These are phyloP conservation scores for Syzygium malaccense DNA, from an alignment of 441 rosid species.

Conservation along the genomic window DNA sequence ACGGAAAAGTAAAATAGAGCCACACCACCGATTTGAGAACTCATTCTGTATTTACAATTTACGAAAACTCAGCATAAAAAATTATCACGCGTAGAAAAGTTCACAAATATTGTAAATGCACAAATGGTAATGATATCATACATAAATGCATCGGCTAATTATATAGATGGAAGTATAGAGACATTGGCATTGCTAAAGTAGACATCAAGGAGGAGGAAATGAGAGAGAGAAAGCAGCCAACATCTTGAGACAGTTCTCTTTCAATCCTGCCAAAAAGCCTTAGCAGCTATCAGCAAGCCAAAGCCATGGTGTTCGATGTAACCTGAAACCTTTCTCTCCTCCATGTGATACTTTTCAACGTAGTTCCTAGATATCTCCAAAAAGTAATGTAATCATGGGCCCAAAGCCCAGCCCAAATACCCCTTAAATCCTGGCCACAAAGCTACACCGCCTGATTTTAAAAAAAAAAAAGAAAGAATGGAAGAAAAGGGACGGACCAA, in stretches of 20 bases:
- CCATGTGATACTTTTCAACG: background rate
- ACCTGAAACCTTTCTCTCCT: background rate
- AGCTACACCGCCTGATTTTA: background rate
- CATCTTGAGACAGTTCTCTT: background rate
- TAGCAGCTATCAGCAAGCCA: background rate
- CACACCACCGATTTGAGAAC: fast-evolving
- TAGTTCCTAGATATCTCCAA: background rate
- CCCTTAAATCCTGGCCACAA: background rate
- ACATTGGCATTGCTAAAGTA: background rate
- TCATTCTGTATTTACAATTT: fast-evolving
- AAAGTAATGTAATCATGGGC: background rate
- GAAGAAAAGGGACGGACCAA: background rate
- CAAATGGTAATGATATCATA: background rate
- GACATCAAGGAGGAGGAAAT: background rate
- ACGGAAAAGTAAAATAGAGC: background rate
- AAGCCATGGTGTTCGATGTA: background rate
- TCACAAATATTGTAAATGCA: background rate
- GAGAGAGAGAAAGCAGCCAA: background rate
- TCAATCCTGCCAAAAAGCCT: background rate
- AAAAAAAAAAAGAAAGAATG: background rate
- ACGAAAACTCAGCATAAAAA: background rate
- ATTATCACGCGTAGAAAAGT: fast-evolving
- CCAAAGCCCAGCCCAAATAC: background rate
- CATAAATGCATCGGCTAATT: background rate
- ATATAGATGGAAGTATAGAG: background rate